Evolutionary conservation across 2,329 filamentous ascomycete genomes (phyloP), one percentile per base, ranked within the genome.

Genomic region (Penicillium paneum): DNA sequence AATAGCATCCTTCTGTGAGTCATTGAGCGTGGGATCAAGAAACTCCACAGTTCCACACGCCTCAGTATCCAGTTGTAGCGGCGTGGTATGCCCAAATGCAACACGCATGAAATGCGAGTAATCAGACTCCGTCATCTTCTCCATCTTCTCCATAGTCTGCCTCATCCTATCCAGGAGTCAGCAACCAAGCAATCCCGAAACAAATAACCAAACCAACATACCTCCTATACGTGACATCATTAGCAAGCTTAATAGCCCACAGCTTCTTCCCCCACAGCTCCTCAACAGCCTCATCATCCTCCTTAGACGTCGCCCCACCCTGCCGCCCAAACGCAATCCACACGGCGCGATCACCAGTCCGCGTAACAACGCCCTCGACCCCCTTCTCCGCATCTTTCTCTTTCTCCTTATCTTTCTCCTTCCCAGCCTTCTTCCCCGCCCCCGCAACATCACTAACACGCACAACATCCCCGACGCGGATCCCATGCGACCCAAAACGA

Each of bases 201-300:
- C 28, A 13, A 28, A 21, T n/a, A 49, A 24, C 11, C 29, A 17
- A n/a, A 4, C 2, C 17, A 21, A 63, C 70, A 61, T 72, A 82
- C 79, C 83, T 77, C 71, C 84, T 83, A 69, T 84, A 84, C 28
- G 84, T 87, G 56, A 86, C 80, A 73, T 87, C 83, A 67, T 87
- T 87, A 41, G 84, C 84, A 61, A 87, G 73, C 66, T 87, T 87
- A 61, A 87, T 79, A 62, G 86, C 76, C 84, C 84, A 87, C 50
- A 87, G 69, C 71, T 83, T 84, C 62, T 78, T 78, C 43, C 75
- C 75, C 56, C 81, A 81, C 15, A 84, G 70, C 56, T 83, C 71
- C 59, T 76, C 75, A 48, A 76, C 61, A n/a, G 67, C 72, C 41
- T 76, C 75, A 55, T 74, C 74, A 6, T 75, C 74, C 49, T 72